Evolutionary conservation across 345 rosid species (phyloP), one percentile per base, ranked within the genome.

Genomic region (Populus davidiana): DNA sequence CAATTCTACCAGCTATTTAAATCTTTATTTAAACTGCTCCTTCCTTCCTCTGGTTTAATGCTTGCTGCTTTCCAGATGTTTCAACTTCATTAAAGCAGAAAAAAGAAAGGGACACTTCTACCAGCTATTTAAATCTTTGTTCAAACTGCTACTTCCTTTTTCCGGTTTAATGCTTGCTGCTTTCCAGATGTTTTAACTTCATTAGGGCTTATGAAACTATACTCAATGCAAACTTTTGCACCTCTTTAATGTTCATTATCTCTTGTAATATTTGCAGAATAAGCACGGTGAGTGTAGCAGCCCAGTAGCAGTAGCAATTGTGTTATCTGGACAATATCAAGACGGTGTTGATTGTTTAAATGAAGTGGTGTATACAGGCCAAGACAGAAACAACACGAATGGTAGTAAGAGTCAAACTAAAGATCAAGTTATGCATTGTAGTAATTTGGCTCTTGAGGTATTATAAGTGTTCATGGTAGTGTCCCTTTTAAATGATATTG

Each of bases 401-500:
- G 79, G 76, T 25, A 66, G 33, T 23, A 77, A 68, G 75, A 65
- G 39, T 14, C 83, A 81, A 76, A 61, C 31, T 54, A 62, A 75
- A 59, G 75, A 83, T 81, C 86, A 85, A 73, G 82, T 56, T 50
- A 38, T 80, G 74, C 13, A 0, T 59, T 71, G 74, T 47, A 84
- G 84, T 80, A 83, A 83, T 78, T 67, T 83, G 72, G 84, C 86
- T 80, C 82, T 85, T 18, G 81, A 85, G 81, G 88, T 85, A 72
- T 43, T 81, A 70, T 76, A 38, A n/a, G 61, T 35, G 41, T 68
- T 43, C 35, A 49, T 62, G 62, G 21, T 77, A 63, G 61, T 64
- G 27, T 27, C 27, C 27, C 27, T 27, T 27, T 27, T 21, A 18
- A 35, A 33, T 50, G 13, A 12, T 66, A 27, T 33, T 67, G 9